phyloP scores from a whole-genome alignment of 2,329 filamentous ascomycete genomes.

The Pseudogymnoascus sp. region DNA sequence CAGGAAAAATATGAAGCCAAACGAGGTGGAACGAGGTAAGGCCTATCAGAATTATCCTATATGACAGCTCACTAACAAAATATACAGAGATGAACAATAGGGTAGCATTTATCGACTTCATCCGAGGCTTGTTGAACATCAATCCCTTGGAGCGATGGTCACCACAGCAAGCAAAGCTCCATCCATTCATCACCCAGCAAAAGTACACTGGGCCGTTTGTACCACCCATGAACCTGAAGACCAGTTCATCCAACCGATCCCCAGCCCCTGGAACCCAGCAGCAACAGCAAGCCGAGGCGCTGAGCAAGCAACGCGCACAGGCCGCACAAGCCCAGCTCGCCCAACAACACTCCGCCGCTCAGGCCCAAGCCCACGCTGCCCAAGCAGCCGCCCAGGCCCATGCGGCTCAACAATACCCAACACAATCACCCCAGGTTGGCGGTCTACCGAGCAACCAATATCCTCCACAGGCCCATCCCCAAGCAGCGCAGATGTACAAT shows the following conservation, averaged over 20 bases:
- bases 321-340: conserved; percentile 47
- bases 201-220: conserved; percentile 96
- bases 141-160: conserved; percentile 97
- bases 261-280: conserved; percentile 90
- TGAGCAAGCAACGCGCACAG: conserved; percentile 83
- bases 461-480: conserved; percentile 35
- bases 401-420: conserved; percentile 25
- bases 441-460: conserved; percentile 41
- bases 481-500: conserved; percentile 58
- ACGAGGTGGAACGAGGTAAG: conserved; percentile 89
- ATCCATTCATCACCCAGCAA: conserved; percentile 97
- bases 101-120: conserved; percentile 95
- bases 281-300: conserved; percentile 86
- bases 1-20: conserved; percentile 97
- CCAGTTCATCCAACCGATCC: conserved; percentile 74
- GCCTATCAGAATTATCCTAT: conserved; percentile 13
- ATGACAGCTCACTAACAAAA: conserved; percentile 13
- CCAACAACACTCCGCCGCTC: conserved; percentile 29
- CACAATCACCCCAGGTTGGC: conserved; percentile 17
- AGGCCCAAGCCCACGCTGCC: conserved; percentile 54
- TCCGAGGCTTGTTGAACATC: conserved; percentile 83
- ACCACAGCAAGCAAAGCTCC: conserved; percentile 90
- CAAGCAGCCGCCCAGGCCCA: conserved; percentile 57
- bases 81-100: conserved; percentile 91
- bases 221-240: conserved; percentile 92